Conservation (phyloP, 306 rosid genomes). For the Castanea sativa region DNA sequence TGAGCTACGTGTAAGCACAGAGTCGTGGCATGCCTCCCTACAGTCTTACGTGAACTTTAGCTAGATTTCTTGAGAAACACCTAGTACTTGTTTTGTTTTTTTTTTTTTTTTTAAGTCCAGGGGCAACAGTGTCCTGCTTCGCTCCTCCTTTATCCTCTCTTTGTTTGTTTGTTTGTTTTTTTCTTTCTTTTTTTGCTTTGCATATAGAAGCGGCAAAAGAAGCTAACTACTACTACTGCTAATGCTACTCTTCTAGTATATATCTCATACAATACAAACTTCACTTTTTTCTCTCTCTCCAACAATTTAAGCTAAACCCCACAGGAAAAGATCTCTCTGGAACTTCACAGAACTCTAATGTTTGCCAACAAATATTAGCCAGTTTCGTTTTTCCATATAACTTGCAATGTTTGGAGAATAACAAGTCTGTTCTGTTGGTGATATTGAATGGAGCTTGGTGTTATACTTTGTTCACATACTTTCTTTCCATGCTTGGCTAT, state of each 20-base stretch:
- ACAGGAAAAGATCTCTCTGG: slow-evolving; percentile 63
- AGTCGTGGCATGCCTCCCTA: slow-evolving; percentile 9
- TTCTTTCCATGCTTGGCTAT: background rate
- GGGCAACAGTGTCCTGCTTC: slow-evolving; percentile 21
- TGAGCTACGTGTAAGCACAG: slow-evolving; percentile 34
- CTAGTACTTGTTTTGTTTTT: too few relatives aligned
- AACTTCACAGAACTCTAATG: slow-evolving; percentile 24
- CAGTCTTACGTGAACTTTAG: background rate
- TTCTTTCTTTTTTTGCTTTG: slow-evolving; percentile 38
- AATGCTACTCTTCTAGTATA: background rate
- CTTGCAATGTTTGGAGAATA: background rate
- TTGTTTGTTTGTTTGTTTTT: slow-evolving; percentile 9
- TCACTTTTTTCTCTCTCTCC: slow-evolving; percentile 30
- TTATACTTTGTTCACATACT: slow-evolving; percentile 4
- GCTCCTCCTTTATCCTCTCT: slow-evolving; percentile 23
- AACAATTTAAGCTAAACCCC: slow-evolving; percentile 35
- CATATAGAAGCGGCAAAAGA: slow-evolving; percentile 64
- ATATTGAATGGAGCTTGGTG: background rate
- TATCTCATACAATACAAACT: slow-evolving; percentile 34
- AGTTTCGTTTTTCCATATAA: too few relatives aligned
- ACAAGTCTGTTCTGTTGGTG: background rate
- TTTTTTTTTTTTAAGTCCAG: too few relatives aligned
- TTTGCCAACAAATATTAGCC: too few relatives aligned
- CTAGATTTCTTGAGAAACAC: background rate
- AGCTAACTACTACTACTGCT: too few relatives aligned